Conservation (phyloP, 169 alveolate genomes). For the Babesia ovata region DNA sequence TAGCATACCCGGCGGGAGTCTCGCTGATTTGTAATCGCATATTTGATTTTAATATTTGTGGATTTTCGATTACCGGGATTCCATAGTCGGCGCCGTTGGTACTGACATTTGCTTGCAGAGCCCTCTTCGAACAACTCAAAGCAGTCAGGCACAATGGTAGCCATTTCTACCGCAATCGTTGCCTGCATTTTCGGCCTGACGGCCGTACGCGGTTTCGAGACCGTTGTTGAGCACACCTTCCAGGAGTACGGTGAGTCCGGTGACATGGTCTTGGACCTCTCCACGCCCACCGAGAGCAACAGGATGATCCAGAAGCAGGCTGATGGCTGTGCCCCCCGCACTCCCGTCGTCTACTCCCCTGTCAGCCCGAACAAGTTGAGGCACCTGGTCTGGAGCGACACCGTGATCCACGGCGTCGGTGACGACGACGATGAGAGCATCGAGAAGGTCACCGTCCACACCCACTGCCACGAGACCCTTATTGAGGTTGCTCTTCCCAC, state of each 20-base stretch:
- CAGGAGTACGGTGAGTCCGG: constrained; percentile 4
- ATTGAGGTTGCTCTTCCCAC: not conserved
- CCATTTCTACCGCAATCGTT: not conserved
- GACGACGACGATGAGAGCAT: constrained; percentile 6
- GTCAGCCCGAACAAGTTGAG: not conserved
- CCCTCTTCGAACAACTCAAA: no score
- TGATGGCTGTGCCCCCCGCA: not conserved
- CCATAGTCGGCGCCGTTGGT: not conserved
- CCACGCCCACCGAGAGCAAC: constrained; percentile 1
- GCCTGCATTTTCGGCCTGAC: not conserved
- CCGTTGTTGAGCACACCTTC: not conserved
- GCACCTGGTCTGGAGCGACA: not conserved
- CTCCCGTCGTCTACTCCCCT: constrained; percentile 12
- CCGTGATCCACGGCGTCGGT: constrained; percentile 4
- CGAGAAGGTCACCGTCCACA: constrained; percentile 6
- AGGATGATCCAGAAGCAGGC: not conserved
- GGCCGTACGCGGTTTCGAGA: not conserved
- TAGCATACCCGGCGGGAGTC: no score
- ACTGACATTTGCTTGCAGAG: not conserved
- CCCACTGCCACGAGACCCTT: constrained; percentile 17
- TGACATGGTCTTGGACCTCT: constrained; percentile 7
- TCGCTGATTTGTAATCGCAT: no score
- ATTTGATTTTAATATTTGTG: not conserved
- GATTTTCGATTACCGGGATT: not conserved
- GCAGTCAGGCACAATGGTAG: not conserved